Evolutionary conservation across 1,284 basidiomycete genomes (phyloP), one percentile per base, ranked within the genome.

Genomic region (Boletus hoseneyae): DNA sequence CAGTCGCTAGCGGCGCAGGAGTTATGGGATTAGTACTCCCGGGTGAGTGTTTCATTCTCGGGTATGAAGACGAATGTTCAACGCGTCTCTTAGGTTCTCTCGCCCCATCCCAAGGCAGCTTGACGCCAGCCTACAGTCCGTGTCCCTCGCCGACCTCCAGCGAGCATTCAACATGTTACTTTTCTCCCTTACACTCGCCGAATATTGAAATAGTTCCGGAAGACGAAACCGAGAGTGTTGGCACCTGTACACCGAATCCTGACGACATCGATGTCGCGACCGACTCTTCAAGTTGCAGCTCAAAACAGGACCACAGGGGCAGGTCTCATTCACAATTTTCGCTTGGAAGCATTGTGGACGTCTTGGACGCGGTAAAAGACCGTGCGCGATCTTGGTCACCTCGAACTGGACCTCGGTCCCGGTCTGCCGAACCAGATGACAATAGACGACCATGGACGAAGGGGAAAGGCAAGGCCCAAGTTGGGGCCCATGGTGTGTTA

Each of bases 321-420:
- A 60, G 73, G 42, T 71, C 70, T 18, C 55, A 58, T 49, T 68
- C 72, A 32, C 65, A 69, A 11, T 72, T 74, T 54, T 70, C 69
- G 4, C 62, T 76, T 32, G 63, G 67, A 30, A 67, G 62, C 19
- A 66, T 72, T 25, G 65, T 67, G 10, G 66, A 60, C 16, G 67
- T 65, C 42, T 60, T 76, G 39, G 74, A 73, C 39, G 69, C 67
- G 5, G 68, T 73, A 44, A 72, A 70, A 50, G 71, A 74, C 34
- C 68, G 67, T 7, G 37, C 77, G 40, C 67, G 74, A 15, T 76
- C 75, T 10, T 69, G 59, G 27, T 76, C 73, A 6, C 70, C 72
- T 10, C 53, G 57, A 34, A 46, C 49, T 12, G 47, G 35, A 32
- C 29, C 49, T 18, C 50, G 38, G 9, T 32, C 49, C 21, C 51